Evolutionary conservation across 306 rosid species (phyloP).

Genomic region (Albizia julibrissin): DNA sequence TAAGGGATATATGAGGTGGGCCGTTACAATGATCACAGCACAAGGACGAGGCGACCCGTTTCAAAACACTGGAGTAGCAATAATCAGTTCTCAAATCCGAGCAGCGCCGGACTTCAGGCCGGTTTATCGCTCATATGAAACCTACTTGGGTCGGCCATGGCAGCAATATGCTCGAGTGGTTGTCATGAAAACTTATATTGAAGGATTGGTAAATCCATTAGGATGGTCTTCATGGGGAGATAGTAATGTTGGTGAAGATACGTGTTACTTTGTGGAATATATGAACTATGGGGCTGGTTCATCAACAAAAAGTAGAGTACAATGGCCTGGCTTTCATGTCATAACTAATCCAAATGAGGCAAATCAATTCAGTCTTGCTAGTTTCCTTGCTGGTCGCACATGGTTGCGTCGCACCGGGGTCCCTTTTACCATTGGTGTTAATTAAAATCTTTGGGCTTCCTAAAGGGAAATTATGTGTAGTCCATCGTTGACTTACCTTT

Average conservation of each 20-base stretch:
- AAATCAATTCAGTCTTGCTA: not conserved
- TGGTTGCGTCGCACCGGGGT: not conserved
- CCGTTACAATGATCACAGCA: too few species aligned
- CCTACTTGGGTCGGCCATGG: constrained; percentile 89
- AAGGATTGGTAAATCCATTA: constrained; percentile 39
- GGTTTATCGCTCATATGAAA: constrained; percentile 31
- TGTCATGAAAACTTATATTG: constrained; percentile 57
- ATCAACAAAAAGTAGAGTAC: constrained; percentile 49
- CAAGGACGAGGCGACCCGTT: constrained; percentile 31
- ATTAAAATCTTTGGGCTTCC: constrained; percentile 5
- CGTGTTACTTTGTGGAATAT: constrained; percentile 64
- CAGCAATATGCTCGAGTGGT: constrained; percentile 62
- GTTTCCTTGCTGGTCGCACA: not conserved
- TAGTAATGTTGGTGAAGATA: constrained; percentile 44
- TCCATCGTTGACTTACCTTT: too few species aligned
- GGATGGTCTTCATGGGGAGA: constrained; percentile 38
- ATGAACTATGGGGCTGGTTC: constrained; percentile 68
- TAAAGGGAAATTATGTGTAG: not conserved
- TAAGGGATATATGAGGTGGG: too few species aligned
- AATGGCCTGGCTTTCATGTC: constrained; percentile 67
- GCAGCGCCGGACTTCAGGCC: constrained; percentile 61
- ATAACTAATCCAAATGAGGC: constrained; percentile 38
- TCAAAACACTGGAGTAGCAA: constrained; percentile 68
- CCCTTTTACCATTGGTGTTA: not conserved
- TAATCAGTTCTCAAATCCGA: constrained; percentile 62